Percentiles rank a stretch among this genome's conserved stretches.
Evolutionary conservation across 169 alveolate genomes (phyloP).

Genomic region (Pseudocohnilembus persalinus): DNA sequence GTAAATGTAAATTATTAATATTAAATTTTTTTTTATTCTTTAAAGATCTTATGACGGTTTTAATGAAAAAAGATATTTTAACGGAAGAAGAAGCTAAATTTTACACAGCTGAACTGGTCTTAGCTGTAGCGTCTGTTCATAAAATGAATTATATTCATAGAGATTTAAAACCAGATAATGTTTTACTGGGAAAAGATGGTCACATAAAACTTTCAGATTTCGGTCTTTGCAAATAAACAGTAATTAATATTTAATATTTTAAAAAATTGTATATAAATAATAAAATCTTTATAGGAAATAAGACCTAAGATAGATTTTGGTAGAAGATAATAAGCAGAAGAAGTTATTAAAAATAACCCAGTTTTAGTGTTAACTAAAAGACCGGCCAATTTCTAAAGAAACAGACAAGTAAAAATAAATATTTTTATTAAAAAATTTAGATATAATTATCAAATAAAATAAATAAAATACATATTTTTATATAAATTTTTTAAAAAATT

Average conservation of each 20-base stretch:
- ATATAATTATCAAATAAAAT: too few relatives aligned
- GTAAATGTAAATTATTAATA: neutral
- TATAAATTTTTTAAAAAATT: constrained; percentile 46
- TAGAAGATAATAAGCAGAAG: constrained; percentile 15
- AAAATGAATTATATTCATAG: constrained; percentile 78
- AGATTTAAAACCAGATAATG: constrained; percentile 81
- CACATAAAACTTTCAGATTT: constrained; percentile 86
- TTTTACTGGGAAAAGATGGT: constrained; percentile 75
- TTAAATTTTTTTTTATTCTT: too few relatives aligned
- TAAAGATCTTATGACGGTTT: constrained; percentile 78
- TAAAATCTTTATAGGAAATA: neutral
- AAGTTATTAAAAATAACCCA: constrained; percentile 18
- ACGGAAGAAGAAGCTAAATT: constrained; percentile 78
- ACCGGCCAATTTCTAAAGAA: constrained; percentile 12
- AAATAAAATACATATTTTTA: too few relatives aligned
- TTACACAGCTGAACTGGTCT: constrained; percentile 73
- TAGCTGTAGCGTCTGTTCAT: constrained; percentile 79
- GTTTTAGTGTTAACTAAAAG: constrained; percentile 12
- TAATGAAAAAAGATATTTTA: constrained; percentile 80
- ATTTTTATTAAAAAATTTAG: constrained; percentile 25
- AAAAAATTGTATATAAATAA: neutral
- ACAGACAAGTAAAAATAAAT: constrained; percentile 29
- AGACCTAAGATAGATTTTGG: constrained; percentile 32
- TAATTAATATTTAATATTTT: neutral
- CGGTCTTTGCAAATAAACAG: constrained; percentile 82